Conservation (phyloP, 495 filamentous ascomycete species). For the Lasiosphaeria ovina region DNA sequence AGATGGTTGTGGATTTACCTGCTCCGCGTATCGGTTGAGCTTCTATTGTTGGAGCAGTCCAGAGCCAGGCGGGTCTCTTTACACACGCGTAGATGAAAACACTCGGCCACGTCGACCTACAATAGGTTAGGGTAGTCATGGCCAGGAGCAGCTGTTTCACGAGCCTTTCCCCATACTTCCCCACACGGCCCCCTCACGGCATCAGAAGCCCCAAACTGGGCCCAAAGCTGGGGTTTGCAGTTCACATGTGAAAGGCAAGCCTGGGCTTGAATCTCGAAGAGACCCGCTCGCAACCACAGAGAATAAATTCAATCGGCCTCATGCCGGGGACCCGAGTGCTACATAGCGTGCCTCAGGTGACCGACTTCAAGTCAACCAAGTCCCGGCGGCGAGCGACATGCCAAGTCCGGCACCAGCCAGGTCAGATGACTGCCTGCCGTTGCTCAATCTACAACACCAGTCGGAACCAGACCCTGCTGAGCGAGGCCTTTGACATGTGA, state of each 20-base stretch:
- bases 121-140: background rate
- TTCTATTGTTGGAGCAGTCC: too few species aligned
- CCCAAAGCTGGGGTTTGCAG: background rate
- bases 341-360: background rate
- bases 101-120: background rate
- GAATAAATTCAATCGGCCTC: background rate
- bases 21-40: too few species aligned
- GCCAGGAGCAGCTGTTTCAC: background rate
- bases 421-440: background rate
- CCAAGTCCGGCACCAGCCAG: background rate
- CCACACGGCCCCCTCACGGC: slow-evolving; percentile 14
- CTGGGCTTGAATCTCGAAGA: background rate
- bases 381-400: background rate
- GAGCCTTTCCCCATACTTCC: slow-evolving; percentile 14
- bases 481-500: background rate
- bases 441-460: background rate
- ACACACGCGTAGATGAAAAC: background rate
- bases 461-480: too few species aligned
- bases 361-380: background rate
- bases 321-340: background rate
- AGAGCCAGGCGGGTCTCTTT: too few species aligned
- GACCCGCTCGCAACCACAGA: background rate
- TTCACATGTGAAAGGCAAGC: slow-evolving; percentile 8
- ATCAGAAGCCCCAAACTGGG: background rate
- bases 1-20: too few species aligned